A percentile compares a stretch with the other conserved stretches of the same genome.
These are phyloP conservation scores for Boletus eberwhitei DNA, from an alignment of 768 basidiomycete genomes.

Conservation along the genomic window DNA sequence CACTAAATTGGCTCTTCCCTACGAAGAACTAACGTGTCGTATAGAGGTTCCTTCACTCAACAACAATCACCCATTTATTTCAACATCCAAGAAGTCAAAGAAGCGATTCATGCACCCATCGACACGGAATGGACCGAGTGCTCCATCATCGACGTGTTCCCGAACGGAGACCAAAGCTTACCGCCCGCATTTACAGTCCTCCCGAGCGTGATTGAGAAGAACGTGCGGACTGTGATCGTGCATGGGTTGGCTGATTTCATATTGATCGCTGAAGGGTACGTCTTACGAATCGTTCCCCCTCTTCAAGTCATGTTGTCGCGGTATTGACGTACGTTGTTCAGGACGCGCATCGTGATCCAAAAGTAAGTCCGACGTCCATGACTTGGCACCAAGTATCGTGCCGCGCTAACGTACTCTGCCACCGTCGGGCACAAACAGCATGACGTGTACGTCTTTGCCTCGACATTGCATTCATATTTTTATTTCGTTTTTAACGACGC, in stretches of 20 bases:
- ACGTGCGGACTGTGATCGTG: conserved; percentile 59
- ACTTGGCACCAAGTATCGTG: background rate
- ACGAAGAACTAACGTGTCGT: background rate
- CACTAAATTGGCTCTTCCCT: background rate
- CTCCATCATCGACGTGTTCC: conserved; percentile 57
- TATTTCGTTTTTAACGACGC: background rate
- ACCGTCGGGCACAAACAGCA: conserved; percentile 22
- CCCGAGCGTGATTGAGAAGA: conserved; percentile 76
- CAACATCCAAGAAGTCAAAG: conserved; percentile 58
- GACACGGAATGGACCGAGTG: conserved; percentile 64
- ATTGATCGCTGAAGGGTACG: conserved; percentile 71
- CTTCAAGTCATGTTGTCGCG: background rate
- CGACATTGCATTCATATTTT: background rate
- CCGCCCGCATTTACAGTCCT: conserved; percentile 64
- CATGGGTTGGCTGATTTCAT: conserved; percentile 75
- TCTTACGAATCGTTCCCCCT: background rate
- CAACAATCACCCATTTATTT: conserved; percentile 67
- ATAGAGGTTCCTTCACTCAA: conserved; percentile 54
- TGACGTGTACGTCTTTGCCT: conserved; percentile 35
- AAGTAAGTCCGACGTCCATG: conserved; percentile 40
- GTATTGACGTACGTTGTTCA: conserved; percentile 17
- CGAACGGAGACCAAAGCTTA: conserved; percentile 54
- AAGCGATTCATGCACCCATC: conserved; percentile 65
- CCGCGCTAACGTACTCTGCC: background rate
- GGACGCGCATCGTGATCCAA: conserved; percentile 60